These are phyloP conservation scores for Physaria fendleri DNA, from an alignment of 345 rosid species.

Conservation along the genomic window DNA sequence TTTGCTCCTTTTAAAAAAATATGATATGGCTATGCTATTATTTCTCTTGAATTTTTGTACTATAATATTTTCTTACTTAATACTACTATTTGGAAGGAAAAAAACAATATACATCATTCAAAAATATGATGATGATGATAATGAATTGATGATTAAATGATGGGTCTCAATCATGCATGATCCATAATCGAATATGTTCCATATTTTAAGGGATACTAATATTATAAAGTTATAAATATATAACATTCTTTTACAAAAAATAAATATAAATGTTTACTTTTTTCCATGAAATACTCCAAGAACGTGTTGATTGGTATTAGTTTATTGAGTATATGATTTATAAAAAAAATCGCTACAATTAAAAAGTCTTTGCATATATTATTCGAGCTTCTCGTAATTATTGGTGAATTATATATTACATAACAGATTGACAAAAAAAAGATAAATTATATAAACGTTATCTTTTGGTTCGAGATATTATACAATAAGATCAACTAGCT, in stretches of 20 bases:
- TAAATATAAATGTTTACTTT: constrained; percentile 15
- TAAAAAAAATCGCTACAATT: constrained; percentile 8
- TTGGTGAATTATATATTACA: constrained; percentile 16
- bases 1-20: neutral
- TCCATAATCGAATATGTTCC: constrained; percentile 33
- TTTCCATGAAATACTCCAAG: constrained; percentile 27
- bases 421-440: too few species aligned
- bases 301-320: constrained; percentile 21
- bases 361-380: constrained; percentile 23
- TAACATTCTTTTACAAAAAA: too few species aligned
- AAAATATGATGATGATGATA: constrained; percentile 15
- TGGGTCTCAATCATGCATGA: constrained; percentile 30
- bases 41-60: too few species aligned
- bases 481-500: constrained; percentile 18
- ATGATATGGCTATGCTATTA: too few species aligned
- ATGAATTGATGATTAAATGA: constrained; percentile 25
- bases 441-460: too few species aligned
- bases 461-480: constrained; percentile 27
- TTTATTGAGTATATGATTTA: constrained; percentile 24
- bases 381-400: too few species aligned
- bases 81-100: too few species aligned
- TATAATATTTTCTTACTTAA: too few species aligned
- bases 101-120: too few species aligned
- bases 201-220: constrained; percentile 10
- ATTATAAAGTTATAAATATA: constrained; percentile 6